Base-by-base conservation (phyloP, 2,329 filamentous ascomycete species). In the Fusarium sambucinum region DNA sequence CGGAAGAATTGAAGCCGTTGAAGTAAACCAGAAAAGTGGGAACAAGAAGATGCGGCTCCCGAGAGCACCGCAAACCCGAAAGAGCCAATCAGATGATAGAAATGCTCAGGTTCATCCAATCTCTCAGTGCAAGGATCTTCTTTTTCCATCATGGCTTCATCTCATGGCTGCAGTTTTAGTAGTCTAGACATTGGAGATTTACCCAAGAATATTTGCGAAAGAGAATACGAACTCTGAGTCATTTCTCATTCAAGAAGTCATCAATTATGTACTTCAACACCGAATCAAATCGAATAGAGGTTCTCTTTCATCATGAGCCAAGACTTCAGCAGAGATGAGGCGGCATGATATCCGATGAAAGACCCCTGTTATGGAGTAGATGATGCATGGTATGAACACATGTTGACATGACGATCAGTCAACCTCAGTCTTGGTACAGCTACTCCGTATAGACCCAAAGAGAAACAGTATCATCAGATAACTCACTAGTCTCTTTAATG, bases 61-160 rank as follows among this genome's bases (percentile, higher is more conserved):
- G 69, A 64, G 64, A 65, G 33, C 29, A 50, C 64, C 67, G 68
- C 11, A 27, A 23, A 3, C 12, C 69, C 71, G 65, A 64, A 44
- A 19, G 33, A 62, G 40, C 71, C 62, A 73, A 73, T 73, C 47
- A 60, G 32, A 55, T 32, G 8, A 5, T 21, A 29, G 2, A 5
- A 23, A 37, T 17, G 27, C 19, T 27, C 30, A 16, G 35, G 44
- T 57, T 57, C 42, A 48, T 47, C 32, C 19, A 27, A 47, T 53
- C 6, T 41, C 23, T 44, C 23, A 32, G 41, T 17, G 27, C 50
- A 30, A 40, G 46, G 45, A 17, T 46, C 45, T 33, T 30, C 40
- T 44, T 14, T n/a, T 59, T 14, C 30, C 47, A 56, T 52, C 37
- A 52, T 50, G 44, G 50, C 38, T 35, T 65, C 60, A 58, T 59